Evolutionary conservation across 441 rosid genomes (phyloP), one percentile per base, ranked within the genome.

Genomic region (Iberis amara): DNA sequence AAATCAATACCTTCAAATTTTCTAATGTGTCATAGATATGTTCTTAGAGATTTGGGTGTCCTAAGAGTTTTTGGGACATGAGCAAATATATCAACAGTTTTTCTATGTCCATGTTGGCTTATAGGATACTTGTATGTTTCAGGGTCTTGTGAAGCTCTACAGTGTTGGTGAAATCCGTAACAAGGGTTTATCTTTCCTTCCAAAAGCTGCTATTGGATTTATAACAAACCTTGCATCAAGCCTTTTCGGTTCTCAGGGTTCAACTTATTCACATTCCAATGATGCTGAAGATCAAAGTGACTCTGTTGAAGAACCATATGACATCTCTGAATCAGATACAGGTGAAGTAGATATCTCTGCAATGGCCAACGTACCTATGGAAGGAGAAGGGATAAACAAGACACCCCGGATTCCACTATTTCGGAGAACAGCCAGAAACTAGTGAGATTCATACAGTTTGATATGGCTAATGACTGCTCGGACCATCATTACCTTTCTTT

Each of bases 401-500:
- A 64, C 58, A 40, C n/a, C 38, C n/a, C 38, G 48, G 69, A 21
- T 57, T 31, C 63, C 38, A 62, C 40, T 42, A 15, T 61, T 61
- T 44, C 40, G n/a, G 59, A 65, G 9, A 48, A 51, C 31, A 39
- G 52, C 52, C 50, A 54, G 40, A 66, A 49, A 30, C 18, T 49
- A 15, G 70, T 61, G 63, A 53, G 39, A 9, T 79, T 76, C 65
- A 73, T 55, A 68, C 85, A 72, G 74, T 91, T 91, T 64, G 96
- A 91, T 73, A 79, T 85, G 79, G 83, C 78, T 15, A 42, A 13
- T 24, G 80, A 81, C 59, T 79, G 89, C 75, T 79, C 85, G 0
- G 95, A 83, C 68, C 96, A 91, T 75, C 81, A 77, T 73, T 91
- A 85, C 73, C 65, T 80, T 43, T 59, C 68, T 39, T 71, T 68